A percentile compares a stretch with the other conserved stretches of the same genome.
Evolutionary conservation across 352 stramenopile species (phyloP).

Genomic region (Vaucheria bursata): DNA sequence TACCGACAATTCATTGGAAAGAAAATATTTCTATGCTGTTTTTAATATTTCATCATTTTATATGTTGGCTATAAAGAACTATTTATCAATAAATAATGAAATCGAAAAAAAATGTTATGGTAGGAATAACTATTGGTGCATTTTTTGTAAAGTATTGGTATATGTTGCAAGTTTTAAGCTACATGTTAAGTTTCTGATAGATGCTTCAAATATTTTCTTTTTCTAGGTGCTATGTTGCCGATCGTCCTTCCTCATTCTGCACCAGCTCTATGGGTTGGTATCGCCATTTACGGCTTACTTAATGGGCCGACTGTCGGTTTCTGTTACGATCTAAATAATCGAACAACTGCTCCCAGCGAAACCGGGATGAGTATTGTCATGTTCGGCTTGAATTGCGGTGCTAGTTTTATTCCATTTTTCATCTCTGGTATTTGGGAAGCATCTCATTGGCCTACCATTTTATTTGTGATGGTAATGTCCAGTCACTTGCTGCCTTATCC

Average conservation of each 20-base stretch:
- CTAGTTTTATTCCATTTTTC: slow-evolving; percentile 48
- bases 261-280: slow-evolving; percentile 41
- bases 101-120: too few species aligned
- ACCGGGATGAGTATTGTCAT: slow-evolving; percentile 52
- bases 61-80: too few species aligned
- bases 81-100: too few species aligned
- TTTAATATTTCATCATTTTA: too few species aligned
- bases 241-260: slow-evolving; percentile 17
- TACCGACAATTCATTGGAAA: too few species aligned
- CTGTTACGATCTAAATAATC: slow-evolving; percentile 51
- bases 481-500: slow-evolving; percentile 43
- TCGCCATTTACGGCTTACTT: slow-evolving; percentile 45
- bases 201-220: too few species aligned
- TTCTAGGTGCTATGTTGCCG: neutral
- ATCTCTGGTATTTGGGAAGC: slow-evolving; percentile 47
- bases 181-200: too few species aligned
- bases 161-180: too few species aligned
- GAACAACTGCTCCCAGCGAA: slow-evolving; percentile 45
- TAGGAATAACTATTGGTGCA: too few species aligned
- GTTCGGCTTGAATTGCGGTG: slow-evolving; percentile 51
- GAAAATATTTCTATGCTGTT: too few species aligned
- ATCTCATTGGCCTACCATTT: slow-evolving; percentile 17
- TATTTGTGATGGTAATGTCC: slow-evolving; percentile 35
- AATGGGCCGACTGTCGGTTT: slow-evolving; percentile 50
- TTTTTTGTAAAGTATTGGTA: too few species aligned